Conservation (phyloP, 2,329 filamentous ascomycete species). For the Nigrograna mackinnonii region DNA sequence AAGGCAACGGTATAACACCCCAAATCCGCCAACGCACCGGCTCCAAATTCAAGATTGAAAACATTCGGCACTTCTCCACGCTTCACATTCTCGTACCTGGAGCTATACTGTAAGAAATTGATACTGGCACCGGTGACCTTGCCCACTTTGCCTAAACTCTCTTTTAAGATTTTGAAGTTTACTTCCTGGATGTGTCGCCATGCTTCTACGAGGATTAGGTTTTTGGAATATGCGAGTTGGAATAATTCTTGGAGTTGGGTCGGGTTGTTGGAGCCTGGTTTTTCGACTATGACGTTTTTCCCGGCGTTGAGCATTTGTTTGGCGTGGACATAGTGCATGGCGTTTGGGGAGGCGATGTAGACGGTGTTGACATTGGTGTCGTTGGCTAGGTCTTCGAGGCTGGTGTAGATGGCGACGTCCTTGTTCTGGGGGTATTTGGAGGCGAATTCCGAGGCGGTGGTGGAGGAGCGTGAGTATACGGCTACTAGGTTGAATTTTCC, state of each 20-base stretch:
- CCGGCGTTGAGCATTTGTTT: conserved; percentile 45
- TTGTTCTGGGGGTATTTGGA: conserved; percentile 41
- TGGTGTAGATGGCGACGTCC: conserved; percentile 41
- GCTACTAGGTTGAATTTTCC: conserved; percentile 48
- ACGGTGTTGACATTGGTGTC: conserved; percentile 45
- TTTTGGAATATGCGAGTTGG: conserved; percentile 42
- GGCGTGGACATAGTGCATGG: conserved; percentile 51
- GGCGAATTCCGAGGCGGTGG: conserved; percentile 48
- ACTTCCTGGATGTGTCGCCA: conserved; percentile 55
- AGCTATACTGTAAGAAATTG: conserved; percentile 49
- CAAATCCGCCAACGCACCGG: conserved; percentile 52
- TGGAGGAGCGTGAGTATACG: conserved; percentile 51
- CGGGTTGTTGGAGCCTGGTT: conserved; percentile 49
- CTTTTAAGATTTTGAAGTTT: conserved; percentile 51
- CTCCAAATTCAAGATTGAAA: conserved; percentile 52
- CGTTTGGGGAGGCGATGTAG: conserved; percentile 56
- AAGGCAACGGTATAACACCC: conserved; percentile 54
- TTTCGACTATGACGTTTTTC: conserved; percentile 56
- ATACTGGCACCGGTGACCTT: conserved; percentile 49
- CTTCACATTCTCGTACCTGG: conserved; percentile 52
- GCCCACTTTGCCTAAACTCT: conserved; percentile 42
- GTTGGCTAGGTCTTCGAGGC: conserved; percentile 41
- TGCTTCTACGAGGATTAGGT: conserved; percentile 51
- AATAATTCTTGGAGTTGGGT: conserved; percentile 49
- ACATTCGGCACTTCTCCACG: conserved; percentile 52